These are phyloP conservation scores for Leptomonas seymouri DNA, from an alignment of 208 protist species.

Conservation along the genomic window DNA sequence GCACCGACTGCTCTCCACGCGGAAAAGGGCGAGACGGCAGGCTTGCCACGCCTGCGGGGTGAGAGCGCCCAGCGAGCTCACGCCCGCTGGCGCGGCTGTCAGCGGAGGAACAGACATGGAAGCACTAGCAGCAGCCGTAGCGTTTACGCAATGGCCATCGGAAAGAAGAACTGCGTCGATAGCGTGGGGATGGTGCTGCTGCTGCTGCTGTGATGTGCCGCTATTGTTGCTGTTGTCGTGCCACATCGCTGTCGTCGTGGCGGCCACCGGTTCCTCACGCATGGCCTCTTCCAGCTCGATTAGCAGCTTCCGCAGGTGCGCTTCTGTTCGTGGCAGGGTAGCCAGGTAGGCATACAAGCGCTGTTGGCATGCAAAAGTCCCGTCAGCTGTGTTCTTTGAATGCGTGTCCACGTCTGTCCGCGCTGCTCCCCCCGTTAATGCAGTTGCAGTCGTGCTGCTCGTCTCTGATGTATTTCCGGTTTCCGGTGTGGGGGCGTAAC, in stretches of 20 bases:
- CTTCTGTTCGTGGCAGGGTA: slow-evolving; percentile 48
- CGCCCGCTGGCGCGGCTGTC: not conserved
- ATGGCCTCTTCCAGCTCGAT: slow-evolving; percentile 23
- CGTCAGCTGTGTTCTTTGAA: slow-evolving; percentile 3
- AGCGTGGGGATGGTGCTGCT: too few relatives aligned
- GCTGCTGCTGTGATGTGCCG: not conserved
- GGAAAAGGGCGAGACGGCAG: slow-evolving; percentile 44
- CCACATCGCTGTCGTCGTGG: not conserved
- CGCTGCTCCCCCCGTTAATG: too few relatives aligned
- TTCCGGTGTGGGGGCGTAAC: too few relatives aligned
- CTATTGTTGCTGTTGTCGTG: not conserved
- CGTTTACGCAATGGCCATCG: too few relatives aligned
- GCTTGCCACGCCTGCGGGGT: slow-evolving; percentile 13
- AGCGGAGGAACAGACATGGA: not conserved
- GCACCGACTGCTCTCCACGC: slow-evolving; percentile 52
- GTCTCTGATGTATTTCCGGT: too few relatives aligned
- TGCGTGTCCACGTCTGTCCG: not conserved
- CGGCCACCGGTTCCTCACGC: not conserved
- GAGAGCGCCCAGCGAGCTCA: slow-evolving; percentile 9
- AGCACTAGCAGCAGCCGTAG: too few relatives aligned
- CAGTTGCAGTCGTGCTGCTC: too few relatives aligned
- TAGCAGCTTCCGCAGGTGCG: slow-evolving; percentile 39
- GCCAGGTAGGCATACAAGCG: slow-evolving; percentile 34
- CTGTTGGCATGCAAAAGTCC: slow-evolving; percentile 21
- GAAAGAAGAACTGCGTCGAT: too few relatives aligned